phyloP scores from a whole-genome alignment of 345 rosid genomes.

The Cardiospermum halicacabum region DNA sequence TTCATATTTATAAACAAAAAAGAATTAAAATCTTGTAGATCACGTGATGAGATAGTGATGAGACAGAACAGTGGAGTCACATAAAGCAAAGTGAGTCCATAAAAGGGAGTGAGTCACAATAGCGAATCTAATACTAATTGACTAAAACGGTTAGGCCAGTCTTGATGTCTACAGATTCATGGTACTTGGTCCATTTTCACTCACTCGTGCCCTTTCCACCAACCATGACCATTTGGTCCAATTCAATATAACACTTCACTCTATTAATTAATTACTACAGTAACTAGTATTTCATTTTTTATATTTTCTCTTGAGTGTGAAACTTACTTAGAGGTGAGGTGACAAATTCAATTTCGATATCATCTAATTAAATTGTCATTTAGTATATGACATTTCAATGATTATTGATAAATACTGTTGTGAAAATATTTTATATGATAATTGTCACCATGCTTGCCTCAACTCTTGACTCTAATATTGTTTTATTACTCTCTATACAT shows the following conservation, averaged over 20 bases:
- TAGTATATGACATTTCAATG: background rate
- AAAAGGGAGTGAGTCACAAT: background rate
- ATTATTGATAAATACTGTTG: background rate
- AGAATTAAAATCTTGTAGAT: background rate
- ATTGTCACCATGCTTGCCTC: background rate
- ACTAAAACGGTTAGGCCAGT: conserved; percentile 30
- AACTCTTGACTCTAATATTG: background rate
- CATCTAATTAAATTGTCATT: background rate
- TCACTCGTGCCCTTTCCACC: conserved; percentile 13
- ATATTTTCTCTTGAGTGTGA: background rate
- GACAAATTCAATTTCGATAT: conserved; percentile 3
- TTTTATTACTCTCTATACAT: no score
- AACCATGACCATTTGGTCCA: conserved; percentile 6
- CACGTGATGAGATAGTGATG: background rate
- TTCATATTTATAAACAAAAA: background rate
- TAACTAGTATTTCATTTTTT: no score
- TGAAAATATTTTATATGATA: background rate
- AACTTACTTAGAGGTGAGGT: background rate
- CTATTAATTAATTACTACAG: no score
- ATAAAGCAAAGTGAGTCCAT: background rate
- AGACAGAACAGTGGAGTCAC: no score
- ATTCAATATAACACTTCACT: no score
- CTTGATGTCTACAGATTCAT: conserved; percentile 40
- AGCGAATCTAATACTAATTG: background rate
- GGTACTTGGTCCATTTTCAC: conserved; percentile 20